Conservation (phyloP, 2,329 filamentous ascomycete genomes). For the Nigrospora osmanthi region DNA sequence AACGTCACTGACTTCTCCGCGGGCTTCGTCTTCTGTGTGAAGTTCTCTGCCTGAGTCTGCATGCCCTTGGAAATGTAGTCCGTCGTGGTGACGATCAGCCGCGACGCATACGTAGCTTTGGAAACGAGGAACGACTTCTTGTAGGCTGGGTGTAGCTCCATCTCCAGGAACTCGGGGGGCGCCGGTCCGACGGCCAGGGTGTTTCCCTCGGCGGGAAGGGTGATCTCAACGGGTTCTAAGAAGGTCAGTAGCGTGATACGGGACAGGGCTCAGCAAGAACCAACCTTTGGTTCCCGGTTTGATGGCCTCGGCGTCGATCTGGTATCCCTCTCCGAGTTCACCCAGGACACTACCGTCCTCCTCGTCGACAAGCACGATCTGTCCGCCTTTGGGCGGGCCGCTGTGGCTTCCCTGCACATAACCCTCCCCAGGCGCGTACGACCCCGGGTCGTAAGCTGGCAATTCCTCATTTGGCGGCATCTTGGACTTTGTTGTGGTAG, state of each 20-base stretch:
- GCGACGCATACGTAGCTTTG: constrained; percentile 79
- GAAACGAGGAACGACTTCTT: constrained; percentile 79
- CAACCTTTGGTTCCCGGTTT: constrained; percentile 86
- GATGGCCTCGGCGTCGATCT: constrained; percentile 68
- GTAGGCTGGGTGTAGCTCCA: constrained; percentile 85
- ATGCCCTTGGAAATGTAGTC: constrained; percentile 72
- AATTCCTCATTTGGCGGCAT: constrained; percentile 34
- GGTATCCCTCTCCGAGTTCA: constrained; percentile 75
- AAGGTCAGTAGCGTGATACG: background rate
- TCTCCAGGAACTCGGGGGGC: constrained; percentile 63
- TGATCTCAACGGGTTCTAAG: constrained; percentile 70
- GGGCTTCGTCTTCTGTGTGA: constrained; percentile 74
- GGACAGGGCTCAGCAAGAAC: constrained; percentile 10
- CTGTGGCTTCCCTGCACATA: constrained; percentile 61
- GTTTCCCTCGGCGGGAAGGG: constrained; percentile 60
- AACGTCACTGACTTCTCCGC: constrained; percentile 79
- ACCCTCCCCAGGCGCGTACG: constrained; percentile 72
- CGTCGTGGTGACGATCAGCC: constrained; percentile 84
- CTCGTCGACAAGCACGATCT: constrained; percentile 90
- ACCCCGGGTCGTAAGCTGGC: constrained; percentile 70
- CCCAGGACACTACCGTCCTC: constrained; percentile 94
- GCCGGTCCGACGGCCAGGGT: constrained; percentile 59
- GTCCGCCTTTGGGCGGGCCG: constrained; percentile 47
- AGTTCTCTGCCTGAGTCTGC: constrained; percentile 68
- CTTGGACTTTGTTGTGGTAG: constrained; percentile 30